Percentiles rank a stretch among this genome's conserved stretches.
phyloP scores from a whole-genome alignment of 441 rosid species.

The Adansonia madagascariensis region DNA sequence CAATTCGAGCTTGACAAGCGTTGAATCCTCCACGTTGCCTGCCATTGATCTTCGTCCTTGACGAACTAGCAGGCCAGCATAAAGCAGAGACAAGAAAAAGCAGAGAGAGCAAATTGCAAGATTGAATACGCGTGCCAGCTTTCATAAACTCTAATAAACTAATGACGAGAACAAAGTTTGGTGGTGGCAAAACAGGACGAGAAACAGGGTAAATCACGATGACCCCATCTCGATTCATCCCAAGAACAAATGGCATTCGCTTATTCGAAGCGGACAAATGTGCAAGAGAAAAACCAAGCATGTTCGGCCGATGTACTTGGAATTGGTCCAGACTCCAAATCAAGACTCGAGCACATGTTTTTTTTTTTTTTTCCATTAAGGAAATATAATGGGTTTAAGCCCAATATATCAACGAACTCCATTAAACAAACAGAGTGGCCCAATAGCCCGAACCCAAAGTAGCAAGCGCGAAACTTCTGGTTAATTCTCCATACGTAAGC shows the following conservation, averaged over 20 bases:
- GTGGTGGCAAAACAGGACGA: conserved; percentile 20
- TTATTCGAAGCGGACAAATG: conserved; percentile 37
- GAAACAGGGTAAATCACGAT: conserved; percentile 13
- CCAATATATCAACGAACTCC: conserved; percentile 1
- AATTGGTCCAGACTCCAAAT: conserved; percentile 16
- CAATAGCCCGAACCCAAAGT: conserved; percentile 5
- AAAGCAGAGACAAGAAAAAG: neutral
- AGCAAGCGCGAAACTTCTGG: conserved; percentile 24
- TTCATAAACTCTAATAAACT: conserved; percentile 6
- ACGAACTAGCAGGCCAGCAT: conserved; percentile 8
- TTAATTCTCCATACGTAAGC: neutral
- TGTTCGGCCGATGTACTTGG: conserved; percentile 27
- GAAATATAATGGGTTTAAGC: neutral
- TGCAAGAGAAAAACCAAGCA: conserved; percentile 18
- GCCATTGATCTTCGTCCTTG: conserved; percentile 29
- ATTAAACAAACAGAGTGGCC: neutral
- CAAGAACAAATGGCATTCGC: conserved; percentile 42
- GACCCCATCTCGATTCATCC: conserved; percentile 39
- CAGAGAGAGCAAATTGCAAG: neutral
- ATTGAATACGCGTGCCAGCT: neutral
- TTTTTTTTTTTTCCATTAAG: neutral
- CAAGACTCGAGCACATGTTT: neutral
- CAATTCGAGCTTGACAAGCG: conserved; percentile 37
- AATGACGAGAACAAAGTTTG: conserved; percentile 21
- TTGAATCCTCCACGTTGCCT: conserved; percentile 35